Base-by-base conservation (phyloP, 495 filamentous ascomycete genomes). In the Annulohypoxylon bovei region DNA sequence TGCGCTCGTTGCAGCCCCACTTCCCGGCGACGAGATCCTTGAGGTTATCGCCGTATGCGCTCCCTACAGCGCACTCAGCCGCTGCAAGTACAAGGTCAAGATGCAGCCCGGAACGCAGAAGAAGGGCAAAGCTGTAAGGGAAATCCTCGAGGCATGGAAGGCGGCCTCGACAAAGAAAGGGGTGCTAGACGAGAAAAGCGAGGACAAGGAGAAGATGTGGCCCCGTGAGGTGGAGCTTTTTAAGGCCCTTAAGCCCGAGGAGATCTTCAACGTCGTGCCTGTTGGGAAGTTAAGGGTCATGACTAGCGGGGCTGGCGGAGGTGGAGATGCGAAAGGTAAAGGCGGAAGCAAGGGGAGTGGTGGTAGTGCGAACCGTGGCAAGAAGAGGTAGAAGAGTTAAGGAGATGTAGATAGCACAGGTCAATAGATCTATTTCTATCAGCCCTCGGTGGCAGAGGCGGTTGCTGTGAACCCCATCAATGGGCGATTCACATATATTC, bases 71-170 rank as follows among this genome's bases (percentile, higher is more conserved):
- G 92, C 95, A 1, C 83, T 99, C 67, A 81, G 79, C 0, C 87
- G 85, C 52, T 91, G 90, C 72, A 97, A 96, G 80, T 98, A 97
- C 81, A 92, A 93, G 75, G 91, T 87, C 18, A 99, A 98, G 82
- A 71, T 99, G 68, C 95, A 98, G 81, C 95, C 95, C 0, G 95
- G 95, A 2, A 72, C 88, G 2, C 85, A 89, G 71, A 99, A 99
- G 85, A 96, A 97, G 81, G 94, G 95, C 1, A 99, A 97, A 77
- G 95, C 95, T 14, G 88, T 97, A 23, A 92, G 92, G 80, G 94
- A 97, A 79, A 91, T 98, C 40, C 75, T 97, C 16, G 86, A 86
- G 37, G 85, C 85, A 50, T 98, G 95, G 94, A 84, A 90, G 63
- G 81, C 84, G 1, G 88, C 83, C 60, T 77, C 81, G n/a, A 84